Evolutionary conservation across 1,284 basidiomycete genomes (phyloP), one percentile per base, ranked within the genome.

Genomic region (Cutaneotrichosporon sp.): DNA sequence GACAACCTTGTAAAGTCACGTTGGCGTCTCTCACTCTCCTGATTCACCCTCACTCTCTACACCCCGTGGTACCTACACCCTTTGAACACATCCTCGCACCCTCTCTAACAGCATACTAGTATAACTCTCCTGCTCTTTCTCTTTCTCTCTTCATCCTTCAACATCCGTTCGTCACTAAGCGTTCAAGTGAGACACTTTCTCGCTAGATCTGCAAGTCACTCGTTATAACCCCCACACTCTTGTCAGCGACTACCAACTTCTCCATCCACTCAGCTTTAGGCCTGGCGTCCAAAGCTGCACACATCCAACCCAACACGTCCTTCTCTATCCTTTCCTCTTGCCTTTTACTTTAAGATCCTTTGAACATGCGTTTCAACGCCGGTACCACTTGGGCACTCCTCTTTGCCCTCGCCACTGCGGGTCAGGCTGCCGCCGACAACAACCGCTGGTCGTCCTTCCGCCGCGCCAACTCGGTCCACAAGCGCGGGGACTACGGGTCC

Each of bases 321-420:
- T 34, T 34, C 6, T 13, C 34, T 36, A 8, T 63, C 42, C 40
- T 26, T 30, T 26, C 13, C 38, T 53, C 57, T 36, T 31, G 32
- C 56, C 42, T 56, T 38, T 36, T 36, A 30, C 55, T 30, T 4
- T 10, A 8, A 14, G 11, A 38, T 10, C 34, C 34, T 22, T 21
- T 36, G 51, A 64, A 40, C 30, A 68, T 68, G 66, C 64, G 64
- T 30, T 68, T 61, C 66, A 32, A 62, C 34, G 11, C 53, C 21
- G 22, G 58, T 31, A 61, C 66, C 30, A 30, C 53, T 26, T 68
- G 57, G 47, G 62, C 64, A 2, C 9, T 68, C 21, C 66, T 68
- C 42, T 61, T 65, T 26, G 63, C 64, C 31, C 64, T 68, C 21
- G 61, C 62, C 40, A 61, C 66, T n/a, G 63, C 63, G 26, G 60